A percentile compares a stretch with the other conserved stretches of the same genome.
phyloP scores from a whole-genome alignment of 768 basidiomycete species.

The Suillus hirtellus region DNA sequence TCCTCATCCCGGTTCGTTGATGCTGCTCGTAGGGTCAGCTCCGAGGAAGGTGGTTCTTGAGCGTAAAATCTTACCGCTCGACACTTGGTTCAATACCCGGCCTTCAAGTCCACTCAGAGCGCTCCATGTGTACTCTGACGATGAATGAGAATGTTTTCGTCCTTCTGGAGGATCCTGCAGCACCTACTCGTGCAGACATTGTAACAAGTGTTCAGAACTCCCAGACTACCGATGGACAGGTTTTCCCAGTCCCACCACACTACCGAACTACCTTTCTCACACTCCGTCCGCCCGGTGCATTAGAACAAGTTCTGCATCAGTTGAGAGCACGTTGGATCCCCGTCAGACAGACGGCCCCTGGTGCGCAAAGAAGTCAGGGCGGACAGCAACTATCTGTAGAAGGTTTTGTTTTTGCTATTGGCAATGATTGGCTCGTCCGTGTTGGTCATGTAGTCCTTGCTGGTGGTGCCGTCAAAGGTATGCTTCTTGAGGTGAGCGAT shows the following conservation, averaged over 20 bases:
- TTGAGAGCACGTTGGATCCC: slow-evolving; percentile 76
- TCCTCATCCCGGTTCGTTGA: slow-evolving; percentile 18
- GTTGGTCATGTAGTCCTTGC: slow-evolving; percentile 76
- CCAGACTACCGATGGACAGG: slow-evolving; percentile 17
- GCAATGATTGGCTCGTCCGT: slow-evolving; percentile 79
- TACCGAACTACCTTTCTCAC: slow-evolving; percentile 80
- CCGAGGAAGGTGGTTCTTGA: slow-evolving; percentile 68
- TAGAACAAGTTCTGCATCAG: slow-evolving; percentile 74
- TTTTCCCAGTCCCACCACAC: slow-evolving; percentile 44
- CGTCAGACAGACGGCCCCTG: slow-evolving; percentile 50
- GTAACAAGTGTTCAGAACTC: slow-evolving; percentile 34
- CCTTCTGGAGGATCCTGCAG: slow-evolving; percentile 71
- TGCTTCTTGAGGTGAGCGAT: slow-evolving; percentile 71
- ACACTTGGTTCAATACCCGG: slow-evolving; percentile 59
- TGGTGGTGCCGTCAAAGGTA: slow-evolving; percentile 77
- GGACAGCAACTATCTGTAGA: slow-evolving; percentile 74
- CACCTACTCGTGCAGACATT: slow-evolving; percentile 67
- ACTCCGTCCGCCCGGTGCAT: slow-evolving; percentile 66
- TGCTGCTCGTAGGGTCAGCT: slow-evolving; percentile 49
- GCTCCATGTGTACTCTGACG: slow-evolving; percentile 73
- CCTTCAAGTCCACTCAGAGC: slow-evolving; percentile 53
- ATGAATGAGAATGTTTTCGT: slow-evolving; percentile 84
- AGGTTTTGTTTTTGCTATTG: slow-evolving; percentile 72
- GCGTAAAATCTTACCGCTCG: slow-evolving; percentile 74
- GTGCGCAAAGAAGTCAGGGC: slow-evolving; percentile 47